Evolutionary conservation across 495 filamentous ascomycete genomes (phyloP).

Genomic region (Trichoderma gamsii): DNA sequence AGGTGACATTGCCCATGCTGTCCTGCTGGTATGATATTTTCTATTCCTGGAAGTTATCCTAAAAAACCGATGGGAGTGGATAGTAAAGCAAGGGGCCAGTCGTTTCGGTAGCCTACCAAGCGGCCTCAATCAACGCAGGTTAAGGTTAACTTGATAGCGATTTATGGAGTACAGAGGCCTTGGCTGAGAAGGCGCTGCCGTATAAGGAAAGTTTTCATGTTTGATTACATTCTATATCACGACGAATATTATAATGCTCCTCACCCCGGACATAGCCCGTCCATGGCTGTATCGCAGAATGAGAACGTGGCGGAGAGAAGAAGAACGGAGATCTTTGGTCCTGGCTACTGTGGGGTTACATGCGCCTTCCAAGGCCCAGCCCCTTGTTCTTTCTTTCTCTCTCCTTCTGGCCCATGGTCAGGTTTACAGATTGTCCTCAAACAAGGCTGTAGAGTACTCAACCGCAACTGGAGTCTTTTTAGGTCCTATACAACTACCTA

Average conservation of each 20-base stretch:
- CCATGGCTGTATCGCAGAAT: not conserved
- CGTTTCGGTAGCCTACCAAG: not conserved
- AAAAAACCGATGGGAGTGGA: not conserved
- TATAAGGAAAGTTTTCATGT: not conserved
- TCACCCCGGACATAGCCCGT: not conserved
- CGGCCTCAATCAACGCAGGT: not conserved
- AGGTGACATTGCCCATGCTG: not conserved
- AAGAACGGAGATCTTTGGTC: not conserved
- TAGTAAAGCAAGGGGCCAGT: not conserved
- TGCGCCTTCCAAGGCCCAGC: too few relatives aligned
- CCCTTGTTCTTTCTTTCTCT: not conserved
- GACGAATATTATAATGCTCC: not conserved
- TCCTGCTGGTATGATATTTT: not conserved
- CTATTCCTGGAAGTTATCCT: not conserved
- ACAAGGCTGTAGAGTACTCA: not conserved
- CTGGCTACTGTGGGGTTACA: not conserved
- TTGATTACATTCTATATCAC: not conserved
- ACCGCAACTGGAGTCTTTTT: not conserved
- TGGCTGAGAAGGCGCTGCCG: not conserved
- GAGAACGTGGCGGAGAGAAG: not conserved
- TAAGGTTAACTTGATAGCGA: not conserved
- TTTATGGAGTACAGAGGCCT: not conserved
- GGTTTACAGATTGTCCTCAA: not conserved
- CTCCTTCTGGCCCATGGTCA: not conserved
- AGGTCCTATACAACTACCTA: not conserved